A percentile compares a stretch with the other conserved stretches of the same genome.
Evolutionary conservation across 169 alveolate genomes (phyloP).

Genomic region (Eimeria nieschulzi): DNA sequence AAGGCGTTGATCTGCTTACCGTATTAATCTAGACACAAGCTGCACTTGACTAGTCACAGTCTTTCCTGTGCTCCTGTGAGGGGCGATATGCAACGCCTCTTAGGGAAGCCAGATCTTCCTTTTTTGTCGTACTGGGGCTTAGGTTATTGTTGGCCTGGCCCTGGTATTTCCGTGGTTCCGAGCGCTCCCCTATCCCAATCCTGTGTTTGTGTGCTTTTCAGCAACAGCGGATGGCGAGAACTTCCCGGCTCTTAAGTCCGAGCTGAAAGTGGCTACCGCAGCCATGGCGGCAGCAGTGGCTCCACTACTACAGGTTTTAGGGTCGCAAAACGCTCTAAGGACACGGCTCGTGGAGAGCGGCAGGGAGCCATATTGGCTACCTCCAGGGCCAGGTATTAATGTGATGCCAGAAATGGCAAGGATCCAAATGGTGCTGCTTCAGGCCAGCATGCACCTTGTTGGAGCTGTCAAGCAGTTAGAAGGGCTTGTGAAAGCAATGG

Average conservation of each 20-base stretch:
- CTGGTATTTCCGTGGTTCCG: no score
- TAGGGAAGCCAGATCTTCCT: no score
- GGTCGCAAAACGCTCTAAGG: constrained; percentile 3
- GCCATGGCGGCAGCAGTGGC: not conserved
- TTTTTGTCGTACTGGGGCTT: no score
- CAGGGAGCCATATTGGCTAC: constrained; percentile 13
- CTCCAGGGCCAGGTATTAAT: constrained; percentile 1
- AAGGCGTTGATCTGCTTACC: no score
- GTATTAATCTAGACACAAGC: no score
- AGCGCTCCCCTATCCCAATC: not conserved
- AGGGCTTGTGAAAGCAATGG: not conserved
- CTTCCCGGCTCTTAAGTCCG: not conserved
- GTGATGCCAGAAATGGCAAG: constrained; percentile 23
- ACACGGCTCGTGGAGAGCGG: constrained; percentile 8
- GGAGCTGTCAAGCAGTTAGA: constrained; percentile 4
- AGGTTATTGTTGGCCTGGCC: no score
- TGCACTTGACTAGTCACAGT: no score
- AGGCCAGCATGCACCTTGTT: constrained; percentile 19
- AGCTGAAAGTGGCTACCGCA: constrained; percentile 12
- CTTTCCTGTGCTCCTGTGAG: no score
- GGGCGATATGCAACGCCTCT: no score
- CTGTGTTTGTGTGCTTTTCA: not conserved
- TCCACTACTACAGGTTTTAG: not conserved
- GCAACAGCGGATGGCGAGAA: not conserved
- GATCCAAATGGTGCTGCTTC: not conserved